Percentiles rank a stretch among this genome's conserved stretches.
Evolutionary conservation across 176 grass and related monocot species (phyloP).

Genomic region (Aegilops bicornis): DNA sequence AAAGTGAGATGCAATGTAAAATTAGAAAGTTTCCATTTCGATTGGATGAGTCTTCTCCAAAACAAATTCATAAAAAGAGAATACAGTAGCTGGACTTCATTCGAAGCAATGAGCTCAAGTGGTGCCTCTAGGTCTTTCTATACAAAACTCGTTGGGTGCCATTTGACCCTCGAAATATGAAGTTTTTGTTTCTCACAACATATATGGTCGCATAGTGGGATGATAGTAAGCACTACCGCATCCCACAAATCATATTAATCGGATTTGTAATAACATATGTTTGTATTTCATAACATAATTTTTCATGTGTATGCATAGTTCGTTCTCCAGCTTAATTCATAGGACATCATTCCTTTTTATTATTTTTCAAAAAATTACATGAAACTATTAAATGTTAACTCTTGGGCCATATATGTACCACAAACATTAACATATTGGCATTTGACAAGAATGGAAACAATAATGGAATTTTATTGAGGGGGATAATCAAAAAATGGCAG

Average conservation of each 20-base stretch:
- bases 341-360: not conserved
- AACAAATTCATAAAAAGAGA: not conserved
- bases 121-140: not conserved
- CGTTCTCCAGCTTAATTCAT: not conserved
- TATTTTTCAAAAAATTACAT: not conserved
- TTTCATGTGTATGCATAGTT: not conserved
- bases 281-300: not conserved
- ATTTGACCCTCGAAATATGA: not conserved
- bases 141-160: not conserved
- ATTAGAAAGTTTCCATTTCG: not conserved
- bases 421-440: too few relatives aligned
- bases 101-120: not conserved
- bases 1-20: not conserved
- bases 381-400: not conserved
- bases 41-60: not conserved
- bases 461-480: too few relatives aligned
- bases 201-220: not conserved
- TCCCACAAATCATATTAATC: not conserved
- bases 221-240: not conserved
- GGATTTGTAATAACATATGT: not conserved
- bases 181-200: not conserved
- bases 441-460: too few relatives aligned
- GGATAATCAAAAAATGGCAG: too few relatives aligned
- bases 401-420: not conserved
- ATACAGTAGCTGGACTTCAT: not conserved